Conservation (phyloP, 805 yeast species). For the Sugiyamaella marilandica region DNA sequence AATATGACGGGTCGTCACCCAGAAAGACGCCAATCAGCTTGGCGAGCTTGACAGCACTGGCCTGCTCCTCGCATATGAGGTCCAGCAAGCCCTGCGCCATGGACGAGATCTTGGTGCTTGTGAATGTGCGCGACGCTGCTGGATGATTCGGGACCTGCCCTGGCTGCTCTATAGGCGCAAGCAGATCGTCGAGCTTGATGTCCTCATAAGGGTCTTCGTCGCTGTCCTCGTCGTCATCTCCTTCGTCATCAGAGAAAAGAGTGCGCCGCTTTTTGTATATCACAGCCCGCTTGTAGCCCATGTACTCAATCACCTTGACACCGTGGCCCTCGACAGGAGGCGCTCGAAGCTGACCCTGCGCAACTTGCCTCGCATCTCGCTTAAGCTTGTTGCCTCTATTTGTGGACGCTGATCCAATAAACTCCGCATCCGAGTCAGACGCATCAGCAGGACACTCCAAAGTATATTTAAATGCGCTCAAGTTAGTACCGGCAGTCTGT, state of each 20-base stretch:
- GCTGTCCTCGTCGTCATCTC: constrained; percentile 27
- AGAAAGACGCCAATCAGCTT: constrained; percentile 71
- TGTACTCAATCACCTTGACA: constrained; percentile 28
- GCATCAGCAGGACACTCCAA: constrained; percentile 29
- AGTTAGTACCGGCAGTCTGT: background rate
- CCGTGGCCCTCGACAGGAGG: constrained; percentile 25
- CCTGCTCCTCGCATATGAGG: constrained; percentile 75
- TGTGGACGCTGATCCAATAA: constrained; percentile 23
- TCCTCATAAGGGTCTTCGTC: constrained; percentile 45
- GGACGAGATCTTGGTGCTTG: constrained; percentile 47
- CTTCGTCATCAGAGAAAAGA: constrained; percentile 29
- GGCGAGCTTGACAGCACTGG: constrained; percentile 63
- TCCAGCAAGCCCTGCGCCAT: constrained; percentile 72
- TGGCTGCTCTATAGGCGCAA: constrained; percentile 78
- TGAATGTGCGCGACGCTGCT: constrained; percentile 62
- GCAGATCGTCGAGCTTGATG: constrained; percentile 51
- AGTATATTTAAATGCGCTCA: constrained; percentile 33
- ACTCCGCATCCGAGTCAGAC: constrained; percentile 20
- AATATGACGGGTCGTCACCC: constrained; percentile 77
- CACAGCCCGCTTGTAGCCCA: constrained; percentile 28
- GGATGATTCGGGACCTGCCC: constrained; percentile 71
- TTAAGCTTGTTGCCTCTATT: constrained; percentile 59
- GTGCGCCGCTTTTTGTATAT: constrained; percentile 22
- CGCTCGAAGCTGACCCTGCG: constrained; percentile 39
- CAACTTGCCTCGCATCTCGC: constrained; percentile 44